Evolutionary conservation across 1,139 yeast species (phyloP), one percentile per base, ranked within the genome.

Genomic region (Suhomyces terraborum): DNA sequence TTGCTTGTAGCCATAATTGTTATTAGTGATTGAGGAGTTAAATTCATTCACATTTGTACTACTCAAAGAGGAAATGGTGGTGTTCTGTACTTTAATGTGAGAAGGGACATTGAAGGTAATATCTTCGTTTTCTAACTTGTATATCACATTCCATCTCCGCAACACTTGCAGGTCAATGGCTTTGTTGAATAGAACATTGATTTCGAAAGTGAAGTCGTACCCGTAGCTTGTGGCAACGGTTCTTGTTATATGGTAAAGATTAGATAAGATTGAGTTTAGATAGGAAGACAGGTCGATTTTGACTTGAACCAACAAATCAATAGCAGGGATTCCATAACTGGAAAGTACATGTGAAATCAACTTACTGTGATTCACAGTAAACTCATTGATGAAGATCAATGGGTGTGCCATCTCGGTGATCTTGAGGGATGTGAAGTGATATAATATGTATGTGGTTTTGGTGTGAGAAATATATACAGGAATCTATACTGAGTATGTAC

Each of bases 101-200:
- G 5, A 5, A 14, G 42, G 40, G 12, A 17, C 6, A 13, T 18
- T n/a, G 17, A 39, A 6, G 14, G 20, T 7, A 8, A 31, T 20
- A 3, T 14, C 13, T 14, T 44, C 43, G 7, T 20, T 23, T 4
- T 29, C 24, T 10, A 38, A 20, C 19, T 36, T 36, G 29, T 39
- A 32, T 4, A 30, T 13, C 13, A 27, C 37, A 33, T 27, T 35
- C 49, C 47, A 46, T 14, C 38, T 30, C 22, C 27, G n/a, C 32
- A 22, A n/a, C 22, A 32, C 18, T 16, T 18, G 25, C 14, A 32
- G 12, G 5, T 12, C 22, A 3, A 35, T 23, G n/a, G 20, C 14
- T 26, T 40, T 38, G 35, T 67, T 63, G 52, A 66, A 67, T 18
- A 66, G 46, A 0, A 71, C 56, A 42, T 67, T 61, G 32, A 69